These are phyloP conservation scores for Fomitopsis pulvina DNA, from an alignment of 768 basidiomycete species.

Conservation along the genomic window DNA sequence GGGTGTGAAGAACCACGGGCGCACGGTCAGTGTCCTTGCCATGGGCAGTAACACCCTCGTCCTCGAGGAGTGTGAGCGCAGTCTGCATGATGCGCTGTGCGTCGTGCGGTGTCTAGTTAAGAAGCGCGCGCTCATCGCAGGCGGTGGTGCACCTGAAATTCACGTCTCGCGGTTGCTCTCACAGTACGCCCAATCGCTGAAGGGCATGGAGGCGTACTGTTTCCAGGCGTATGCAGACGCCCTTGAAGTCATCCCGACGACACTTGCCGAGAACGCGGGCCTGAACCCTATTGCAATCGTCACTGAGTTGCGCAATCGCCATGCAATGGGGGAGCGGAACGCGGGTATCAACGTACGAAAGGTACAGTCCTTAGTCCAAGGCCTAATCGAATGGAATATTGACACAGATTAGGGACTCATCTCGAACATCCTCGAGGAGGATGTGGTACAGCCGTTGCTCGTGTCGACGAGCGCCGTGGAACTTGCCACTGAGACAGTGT, in stretches of 20 bases:
- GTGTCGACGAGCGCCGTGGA: constrained; percentile 96
- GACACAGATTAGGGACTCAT: constrained; percentile 68
- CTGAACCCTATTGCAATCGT: constrained; percentile 97
- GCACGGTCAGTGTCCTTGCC: constrained; percentile 92
- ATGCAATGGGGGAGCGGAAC: constrained; percentile 89
- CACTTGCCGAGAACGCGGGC: constrained; percentile 96
- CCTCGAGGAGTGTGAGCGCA: constrained; percentile 94
- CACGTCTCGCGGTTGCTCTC: constrained; percentile 89
- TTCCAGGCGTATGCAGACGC: constrained; percentile 99
- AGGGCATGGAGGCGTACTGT: constrained; percentile 98
- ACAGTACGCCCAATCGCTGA: constrained; percentile 87
- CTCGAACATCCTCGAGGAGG: constrained; percentile 95
- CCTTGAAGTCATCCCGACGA: constrained; percentile 95
- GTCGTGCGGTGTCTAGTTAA: constrained; percentile 98
- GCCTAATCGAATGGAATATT: no score
- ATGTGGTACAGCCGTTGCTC: constrained; percentile 92
- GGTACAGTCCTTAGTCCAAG: no score
- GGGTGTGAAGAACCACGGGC: constrained; percentile 89
- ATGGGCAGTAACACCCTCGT: constrained; percentile 92
- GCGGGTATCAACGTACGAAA: constrained; percentile 99
- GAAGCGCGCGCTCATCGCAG: constrained; percentile 92
- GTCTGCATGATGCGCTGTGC: constrained; percentile 97
- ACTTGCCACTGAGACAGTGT: constrained; percentile 96
- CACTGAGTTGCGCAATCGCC: constrained; percentile 94
- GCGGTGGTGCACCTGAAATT: constrained; percentile 97